Evolutionary conservation across 768 basidiomycete species (phyloP), one percentile per base, ranked within the genome.

Genomic region (Mycena epipterygia): DNA sequence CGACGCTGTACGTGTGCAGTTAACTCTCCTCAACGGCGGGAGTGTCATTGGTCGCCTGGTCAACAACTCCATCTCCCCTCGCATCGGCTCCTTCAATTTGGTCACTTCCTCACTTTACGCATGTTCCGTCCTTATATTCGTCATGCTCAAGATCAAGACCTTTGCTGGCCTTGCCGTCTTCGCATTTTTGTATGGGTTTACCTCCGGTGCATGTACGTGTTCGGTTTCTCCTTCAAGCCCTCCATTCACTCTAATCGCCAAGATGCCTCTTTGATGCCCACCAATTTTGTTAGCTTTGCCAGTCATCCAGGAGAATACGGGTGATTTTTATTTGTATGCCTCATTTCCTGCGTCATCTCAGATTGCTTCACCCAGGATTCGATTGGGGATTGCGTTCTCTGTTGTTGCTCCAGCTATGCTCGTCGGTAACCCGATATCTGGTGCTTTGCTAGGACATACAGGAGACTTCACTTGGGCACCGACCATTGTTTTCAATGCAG

Each of bases 181-280:
- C 48, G 78, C 81, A 8, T 67, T 85, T 8, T 66, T 86, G 5
- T 86, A 81, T 65, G 86, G 86, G 1, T 82, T 84, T 62, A 84
- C 81, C 21, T 78, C 82, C 8, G 83, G 83, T 5, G 78, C 77
- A 33, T 78, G 74, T 67, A 58, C 52, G 68, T 64, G 37, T 51
- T 3, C 19, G 6, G n/a, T 30, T 19, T 19, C 5, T 23, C 21
- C 2, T 30, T 27, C n/a, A 0, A 27, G 6, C 44, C 29, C 2
- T 27, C 7, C 13, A 17, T 17, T 41, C 12, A 23, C 27, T 39
- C 14, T n/a, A 19, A 30, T n/a, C 11, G 3, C 1, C 35, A 19
- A 64, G 64, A 67, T 29, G 66, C 66, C 6, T 29, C 51, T 14
- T 14, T 67, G 23, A 67, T 67, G 66, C 66, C 57, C 39, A 41